These are phyloP conservation scores for Phytopythium chamaehyphon DNA, from an alignment of 352 stramenopile genomes.

Conservation along the genomic window DNA sequence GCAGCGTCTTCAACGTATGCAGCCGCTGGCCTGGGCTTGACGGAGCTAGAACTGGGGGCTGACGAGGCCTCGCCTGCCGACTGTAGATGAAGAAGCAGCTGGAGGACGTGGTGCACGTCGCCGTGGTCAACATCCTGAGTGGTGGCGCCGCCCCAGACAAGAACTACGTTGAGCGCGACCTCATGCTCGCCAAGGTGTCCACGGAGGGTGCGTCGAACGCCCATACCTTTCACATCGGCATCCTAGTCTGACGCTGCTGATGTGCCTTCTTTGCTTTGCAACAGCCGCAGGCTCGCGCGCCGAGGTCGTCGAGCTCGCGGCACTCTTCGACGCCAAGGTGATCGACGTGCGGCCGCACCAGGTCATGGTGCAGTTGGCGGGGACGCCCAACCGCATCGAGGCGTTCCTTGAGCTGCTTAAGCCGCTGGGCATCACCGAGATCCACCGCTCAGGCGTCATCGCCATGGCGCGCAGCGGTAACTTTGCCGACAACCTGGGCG, in stretches of 20 bases:
- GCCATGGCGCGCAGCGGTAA: constrained; percentile 74
- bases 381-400: constrained; percentile 72
- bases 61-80: constrained; percentile 7
- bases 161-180: constrained; percentile 83
- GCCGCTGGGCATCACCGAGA: constrained; percentile 77
- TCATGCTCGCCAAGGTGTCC: constrained; percentile 86
- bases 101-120: constrained; percentile 84
- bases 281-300: constrained; percentile 57
- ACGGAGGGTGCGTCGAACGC: constrained; percentile 65
- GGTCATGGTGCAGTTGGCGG: constrained; percentile 80
- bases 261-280: constrained; percentile 5
- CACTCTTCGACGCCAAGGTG: constrained; percentile 84
- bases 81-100: constrained; percentile 85
- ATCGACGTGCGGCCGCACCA: constrained; percentile 82
- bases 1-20: constrained; percentile 74
- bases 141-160: constrained; percentile 56
- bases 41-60: constrained; percentile 5
- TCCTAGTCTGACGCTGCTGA: too few relatives aligned
- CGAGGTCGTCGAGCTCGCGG: constrained; percentile 77
- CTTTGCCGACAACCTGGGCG: constrained; percentile 58
- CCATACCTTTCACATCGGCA: too few relatives aligned
- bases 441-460: constrained; percentile 83
- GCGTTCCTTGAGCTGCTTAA: constrained; percentile 81
- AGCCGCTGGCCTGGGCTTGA: neutral
- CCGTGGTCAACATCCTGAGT: constrained; percentile 83